Evolutionary conservation across 73 alveolate species (phyloP), one percentile per base, ranked within the genome.

Genomic region (Paramecium octaurelia): DNA sequence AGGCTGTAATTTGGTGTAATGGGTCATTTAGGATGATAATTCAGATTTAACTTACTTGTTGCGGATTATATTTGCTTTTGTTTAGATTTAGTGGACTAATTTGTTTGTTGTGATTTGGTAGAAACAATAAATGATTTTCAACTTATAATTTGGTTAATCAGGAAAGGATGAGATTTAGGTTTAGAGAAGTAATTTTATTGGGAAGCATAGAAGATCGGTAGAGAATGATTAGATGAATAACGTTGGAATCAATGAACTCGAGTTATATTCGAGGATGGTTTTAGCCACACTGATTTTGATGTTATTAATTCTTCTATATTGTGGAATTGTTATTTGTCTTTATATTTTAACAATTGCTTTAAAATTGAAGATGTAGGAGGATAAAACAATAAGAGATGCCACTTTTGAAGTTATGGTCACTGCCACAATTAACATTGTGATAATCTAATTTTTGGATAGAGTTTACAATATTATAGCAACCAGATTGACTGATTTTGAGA

Each of bases 221-320:
- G 88, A 40, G 38, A 75, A 75, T 40, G 88, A 75, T 75, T 75
- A 75, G n/a, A 14, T 75, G n/a, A 75, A 75, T 75, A 34, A 36
- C 3, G 64, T 75, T 12, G 88, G 48, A 40, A 75, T 75, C n/a
- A 27, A 75, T 54, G 69, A 54, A 18, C 9, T 21, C 1, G 60
- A 40, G 38, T 27, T 75, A 16, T 75, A 36, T 36, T 31, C 42
- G 5, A 34, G 60, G 7, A 36, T 75, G 34, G 14, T 75, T 35
- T 36, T 75, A 75, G 58, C 60, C 3, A 75, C 60, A 36, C 21
- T 75, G 14, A 75, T 75, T 4, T 34, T 75, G 10, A 31, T 75
- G n/a, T 75, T 75, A 75, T 31, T 75, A 23, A 36, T 40, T 75
- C 23, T 29, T 34, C 11, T 36, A 10, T 75, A 75, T 75, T 8